Percentiles rank a stretch among this genome's conserved stretches.
Conservation (phyloP, 495 filamentous ascomycete species). For the Astrocystis sublimbata region DNA sequence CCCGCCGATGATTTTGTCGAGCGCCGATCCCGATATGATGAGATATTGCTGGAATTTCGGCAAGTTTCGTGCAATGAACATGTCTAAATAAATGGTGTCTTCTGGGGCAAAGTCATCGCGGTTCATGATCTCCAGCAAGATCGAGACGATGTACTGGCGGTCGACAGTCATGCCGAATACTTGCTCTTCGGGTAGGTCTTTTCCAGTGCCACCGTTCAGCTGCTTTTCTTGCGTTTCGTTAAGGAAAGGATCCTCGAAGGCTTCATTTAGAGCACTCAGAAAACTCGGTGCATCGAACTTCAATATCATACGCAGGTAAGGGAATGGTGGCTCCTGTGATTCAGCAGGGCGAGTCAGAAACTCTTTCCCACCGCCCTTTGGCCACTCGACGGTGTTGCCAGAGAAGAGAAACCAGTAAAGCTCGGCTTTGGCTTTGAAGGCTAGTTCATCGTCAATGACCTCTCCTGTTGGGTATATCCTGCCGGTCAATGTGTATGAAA, state of each 20-base stretch:
- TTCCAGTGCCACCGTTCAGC: constrained; percentile 50
- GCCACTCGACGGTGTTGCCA: constrained; percentile 68
- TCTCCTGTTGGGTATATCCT: constrained; percentile 88
- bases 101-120: constrained; percentile 66
- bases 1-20: constrained; percentile 77
- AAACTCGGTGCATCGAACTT: constrained; percentile 89
- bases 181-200: constrained; percentile 59
- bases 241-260: constrained; percentile 92
- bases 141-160: constrained; percentile 85
- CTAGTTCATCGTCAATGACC: constrained; percentile 64
- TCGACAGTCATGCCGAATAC: constrained; percentile 74
- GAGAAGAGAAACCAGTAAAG: constrained; percentile 93
- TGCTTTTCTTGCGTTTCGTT: constrained; percentile 69
- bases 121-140: constrained; percentile 86
- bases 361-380: constrained; percentile 53
- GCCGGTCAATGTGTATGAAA: constrained; percentile 90
- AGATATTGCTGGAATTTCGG: constrained; percentile 97
- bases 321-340: constrained; percentile 66
- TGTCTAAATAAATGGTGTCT: constrained; percentile 92
- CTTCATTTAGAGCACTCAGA: constrained; percentile 93
- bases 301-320: constrained; percentile 79
- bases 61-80: constrained; percentile 95
- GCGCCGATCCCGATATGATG: constrained; percentile 78
- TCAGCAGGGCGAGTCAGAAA: constrained; percentile 54
- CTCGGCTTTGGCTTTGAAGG: constrained; percentile 75